Conservation (phyloP, 2,329 filamentous ascomycete genomes). For the Cordyceps tenuipes region DNA sequence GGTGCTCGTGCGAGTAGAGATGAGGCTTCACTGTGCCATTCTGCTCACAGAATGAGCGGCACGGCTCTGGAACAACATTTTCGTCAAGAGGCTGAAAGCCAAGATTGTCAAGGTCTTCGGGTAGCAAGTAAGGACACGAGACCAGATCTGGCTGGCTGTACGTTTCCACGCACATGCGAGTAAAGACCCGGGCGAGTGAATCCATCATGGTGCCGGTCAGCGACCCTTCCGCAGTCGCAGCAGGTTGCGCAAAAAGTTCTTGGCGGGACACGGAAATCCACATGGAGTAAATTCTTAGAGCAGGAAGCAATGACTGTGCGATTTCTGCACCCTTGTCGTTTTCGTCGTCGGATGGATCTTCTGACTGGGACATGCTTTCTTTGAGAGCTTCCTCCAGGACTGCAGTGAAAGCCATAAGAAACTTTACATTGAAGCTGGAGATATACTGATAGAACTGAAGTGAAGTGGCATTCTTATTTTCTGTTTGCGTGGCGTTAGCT, state of each 20-base stretch:
- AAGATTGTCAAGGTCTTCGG: constrained; percentile 40
- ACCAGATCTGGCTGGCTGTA: constrained; percentile 31
- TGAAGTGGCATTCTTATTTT: constrained; percentile 36
- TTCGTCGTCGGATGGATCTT: constrained; percentile 18
- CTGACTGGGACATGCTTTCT: constrained; percentile 16
- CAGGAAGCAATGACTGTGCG: constrained; percentile 38
- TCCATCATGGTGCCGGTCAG: constrained; percentile 39
- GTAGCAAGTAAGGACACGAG: constrained; percentile 40
- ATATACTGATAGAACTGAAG: constrained; percentile 54
- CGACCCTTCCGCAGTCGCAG: constrained; percentile 31
- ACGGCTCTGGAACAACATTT: constrained; percentile 29
- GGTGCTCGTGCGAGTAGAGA: constrained; percentile 24
- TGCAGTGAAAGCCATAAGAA: constrained; percentile 63
- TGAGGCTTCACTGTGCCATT: constrained; percentile 32
- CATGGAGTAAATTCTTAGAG: constrained; percentile 44
- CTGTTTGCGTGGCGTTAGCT: constrained; percentile 21
- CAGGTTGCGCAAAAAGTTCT: constrained; percentile 38
- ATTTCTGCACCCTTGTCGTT: constrained; percentile 27
- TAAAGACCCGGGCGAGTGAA: constrained; percentile 38
- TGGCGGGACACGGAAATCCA: constrained; percentile 42
- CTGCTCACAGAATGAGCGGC: constrained; percentile 29
- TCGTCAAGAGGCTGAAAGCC: constrained; percentile 36
- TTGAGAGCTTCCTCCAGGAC: constrained; percentile 61
- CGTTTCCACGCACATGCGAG: constrained; percentile 37
- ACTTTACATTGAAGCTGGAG: constrained; percentile 69